Evolutionary conservation across 2,329 filamentous ascomycete species (phyloP).

Genomic region (Pseudopyrenochaeta lycopersici): DNA sequence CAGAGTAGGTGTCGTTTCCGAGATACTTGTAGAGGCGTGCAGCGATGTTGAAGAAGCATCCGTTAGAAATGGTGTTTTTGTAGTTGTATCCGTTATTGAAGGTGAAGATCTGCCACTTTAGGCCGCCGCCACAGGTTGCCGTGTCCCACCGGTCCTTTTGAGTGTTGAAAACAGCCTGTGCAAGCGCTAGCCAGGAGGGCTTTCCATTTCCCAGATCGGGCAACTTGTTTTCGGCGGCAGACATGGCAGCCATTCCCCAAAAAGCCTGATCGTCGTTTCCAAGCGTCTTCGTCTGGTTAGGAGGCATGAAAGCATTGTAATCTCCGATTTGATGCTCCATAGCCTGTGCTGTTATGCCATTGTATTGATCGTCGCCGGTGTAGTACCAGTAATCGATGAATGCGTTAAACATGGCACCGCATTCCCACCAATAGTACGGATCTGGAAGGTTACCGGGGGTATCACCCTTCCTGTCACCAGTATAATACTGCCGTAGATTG

Average conservation of each 20-base stretch:
- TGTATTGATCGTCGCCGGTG: slow-evolving; percentile 51
- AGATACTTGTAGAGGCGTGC: slow-evolving; percentile 77
- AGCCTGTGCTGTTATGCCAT: slow-evolving; percentile 56
- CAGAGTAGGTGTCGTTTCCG: slow-evolving; percentile 61
- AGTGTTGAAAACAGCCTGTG: slow-evolving; percentile 76
- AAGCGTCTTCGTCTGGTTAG: slow-evolving; percentile 67
- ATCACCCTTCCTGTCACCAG: slow-evolving; percentile 67
- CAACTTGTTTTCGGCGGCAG: slow-evolving; percentile 63
- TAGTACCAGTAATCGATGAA: slow-evolving; percentile 56
- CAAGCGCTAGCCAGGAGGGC: slow-evolving; percentile 73
- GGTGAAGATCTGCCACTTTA: slow-evolving; percentile 83
- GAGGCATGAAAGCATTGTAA: slow-evolving; percentile 79
- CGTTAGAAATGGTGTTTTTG: slow-evolving; percentile 84
- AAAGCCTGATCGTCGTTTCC: slow-evolving; percentile 69
- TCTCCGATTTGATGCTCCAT: slow-evolving; percentile 79
- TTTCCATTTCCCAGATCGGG: slow-evolving; percentile 55
- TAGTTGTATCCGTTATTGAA: slow-evolving; percentile 81
- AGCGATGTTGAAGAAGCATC: slow-evolving; percentile 82
- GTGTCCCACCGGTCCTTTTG: slow-evolving; percentile 76
- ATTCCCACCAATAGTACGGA: slow-evolving; percentile 57
- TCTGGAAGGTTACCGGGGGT: slow-evolving; percentile 65
- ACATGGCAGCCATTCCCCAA: slow-evolving; percentile 67
- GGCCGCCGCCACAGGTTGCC: slow-evolving; percentile 72
- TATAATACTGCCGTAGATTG: slow-evolving; percentile 71
- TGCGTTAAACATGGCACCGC: slow-evolving; percentile 51